A percentile compares a stretch with the other conserved stretches of the same genome.
Conservation (phyloP, 345 rosid genomes). For the Hypericum perforatum region DNA sequence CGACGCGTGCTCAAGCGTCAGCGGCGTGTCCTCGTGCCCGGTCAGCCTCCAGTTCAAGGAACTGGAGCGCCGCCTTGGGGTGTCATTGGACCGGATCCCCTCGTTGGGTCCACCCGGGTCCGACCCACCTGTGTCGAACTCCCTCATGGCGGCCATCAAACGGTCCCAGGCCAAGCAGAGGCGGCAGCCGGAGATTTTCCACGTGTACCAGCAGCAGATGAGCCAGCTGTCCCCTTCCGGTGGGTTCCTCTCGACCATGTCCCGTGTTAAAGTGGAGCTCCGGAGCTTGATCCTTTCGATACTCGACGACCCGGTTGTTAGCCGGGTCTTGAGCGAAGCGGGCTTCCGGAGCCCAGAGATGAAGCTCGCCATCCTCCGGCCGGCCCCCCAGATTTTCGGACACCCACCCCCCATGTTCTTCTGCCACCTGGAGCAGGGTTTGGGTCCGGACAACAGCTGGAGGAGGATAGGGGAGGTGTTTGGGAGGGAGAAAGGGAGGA, state of each 20-base stretch:
- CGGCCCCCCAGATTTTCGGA: constrained; percentile 51
- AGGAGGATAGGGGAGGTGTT: constrained; percentile 50
- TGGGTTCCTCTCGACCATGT: constrained; percentile 32
- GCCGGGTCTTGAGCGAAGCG: constrained; percentile 80
- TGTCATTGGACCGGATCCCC: constrained; percentile 78
- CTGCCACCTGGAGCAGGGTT: constrained; percentile 30
- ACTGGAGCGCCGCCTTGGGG: constrained; percentile 69
- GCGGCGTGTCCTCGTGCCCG: constrained; percentile 57
- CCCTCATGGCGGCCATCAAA: constrained; percentile 95
- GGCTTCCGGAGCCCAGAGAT: constrained; percentile 86
- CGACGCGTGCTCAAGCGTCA: constrained; percentile 67
- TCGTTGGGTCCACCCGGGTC: constrained; percentile 44
- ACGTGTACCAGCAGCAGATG: constrained; percentile 69
- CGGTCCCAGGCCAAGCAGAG: constrained; percentile 91
- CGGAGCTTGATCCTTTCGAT: constrained; percentile 65
- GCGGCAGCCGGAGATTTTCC: constrained; percentile 70
- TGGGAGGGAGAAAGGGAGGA: constrained; percentile 36
- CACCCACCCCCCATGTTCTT: constrained; percentile 59
- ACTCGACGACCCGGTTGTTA: constrained; percentile 84
- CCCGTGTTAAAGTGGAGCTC: constrained; percentile 59
- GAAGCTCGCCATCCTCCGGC: constrained; percentile 71
- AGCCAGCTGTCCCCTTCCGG: constrained; percentile 39
- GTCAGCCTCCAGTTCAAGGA: constrained; percentile 77
- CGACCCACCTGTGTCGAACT: constrained; percentile 75
- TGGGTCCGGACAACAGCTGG: constrained; percentile 42